Conservation (phyloP, 2,329 filamentous ascomycete species). For the Torrubiellomyces zombiae region DNA sequence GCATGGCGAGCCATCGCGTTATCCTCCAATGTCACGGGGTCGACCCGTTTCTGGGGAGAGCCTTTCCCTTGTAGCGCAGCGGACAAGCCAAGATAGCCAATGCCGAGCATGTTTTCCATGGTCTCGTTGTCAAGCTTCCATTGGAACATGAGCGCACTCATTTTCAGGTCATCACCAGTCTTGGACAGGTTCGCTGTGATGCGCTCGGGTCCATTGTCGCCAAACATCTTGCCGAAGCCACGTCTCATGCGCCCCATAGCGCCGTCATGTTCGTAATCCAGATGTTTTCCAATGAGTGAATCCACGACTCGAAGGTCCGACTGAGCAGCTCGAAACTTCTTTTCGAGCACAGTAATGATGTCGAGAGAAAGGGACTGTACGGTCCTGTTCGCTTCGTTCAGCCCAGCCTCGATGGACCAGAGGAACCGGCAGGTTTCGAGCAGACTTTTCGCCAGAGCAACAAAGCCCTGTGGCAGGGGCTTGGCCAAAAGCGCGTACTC, state of each 20-base stretch:
- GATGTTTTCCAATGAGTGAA: slow-evolving; percentile 42
- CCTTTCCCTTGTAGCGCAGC: slow-evolving; percentile 38
- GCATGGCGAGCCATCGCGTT: slow-evolving; percentile 2
- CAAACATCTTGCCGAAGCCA: slow-evolving; percentile 47
- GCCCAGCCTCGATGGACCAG: slow-evolving; percentile 51
- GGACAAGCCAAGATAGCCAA: slow-evolving; percentile 50
- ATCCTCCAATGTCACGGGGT: slow-evolving; percentile 4
- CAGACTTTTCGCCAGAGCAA: slow-evolving; percentile 45
- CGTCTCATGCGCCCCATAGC: slow-evolving; percentile 42
- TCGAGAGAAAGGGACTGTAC: slow-evolving; percentile 39
- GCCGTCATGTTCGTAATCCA: slow-evolving; percentile 45
- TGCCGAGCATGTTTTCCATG: slow-evolving; percentile 42
- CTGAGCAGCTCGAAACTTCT: slow-evolving; percentile 43
- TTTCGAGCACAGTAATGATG: slow-evolving; percentile 45
- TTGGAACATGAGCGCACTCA: slow-evolving; percentile 48
- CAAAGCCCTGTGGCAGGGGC: slow-evolving; percentile 36
- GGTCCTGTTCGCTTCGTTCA: slow-evolving; percentile 34
- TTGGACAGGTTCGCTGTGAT: slow-evolving; percentile 38
- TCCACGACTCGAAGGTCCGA: slow-evolving; percentile 47
- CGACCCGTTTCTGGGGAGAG: slow-evolving; percentile 7
- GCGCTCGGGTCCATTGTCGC: slow-evolving; percentile 43
- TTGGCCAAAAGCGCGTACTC: slow-evolving; percentile 44
- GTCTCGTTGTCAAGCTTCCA: slow-evolving; percentile 45
- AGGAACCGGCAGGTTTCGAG: slow-evolving; percentile 49
- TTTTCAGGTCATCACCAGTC: slow-evolving; percentile 43